Percentiles rank a stretch among this genome's conserved stretches.
Evolutionary conservation across 495 filamentous ascomycete species (phyloP).

Genomic region (Cryomyces antarcticus): DNA sequence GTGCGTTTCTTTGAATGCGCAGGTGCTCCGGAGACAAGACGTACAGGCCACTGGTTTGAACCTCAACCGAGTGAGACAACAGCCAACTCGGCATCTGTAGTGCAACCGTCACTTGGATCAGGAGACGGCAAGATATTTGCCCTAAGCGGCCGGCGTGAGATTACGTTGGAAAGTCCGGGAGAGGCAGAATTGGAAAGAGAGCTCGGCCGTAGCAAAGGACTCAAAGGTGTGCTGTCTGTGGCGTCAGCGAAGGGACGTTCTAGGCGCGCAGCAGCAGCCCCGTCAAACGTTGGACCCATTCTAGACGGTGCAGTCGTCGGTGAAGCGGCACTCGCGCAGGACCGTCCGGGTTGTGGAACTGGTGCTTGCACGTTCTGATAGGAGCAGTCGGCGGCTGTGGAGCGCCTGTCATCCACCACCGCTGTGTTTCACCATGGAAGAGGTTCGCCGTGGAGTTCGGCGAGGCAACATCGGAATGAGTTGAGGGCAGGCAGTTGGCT

Average conservation of each 20-base stretch:
- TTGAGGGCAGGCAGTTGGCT: too few species aligned
- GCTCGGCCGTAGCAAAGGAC: background rate
- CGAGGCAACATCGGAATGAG: too few species aligned
- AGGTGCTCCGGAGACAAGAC: background rate
- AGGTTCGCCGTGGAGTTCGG: too few species aligned
- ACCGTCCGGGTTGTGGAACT: too few species aligned
- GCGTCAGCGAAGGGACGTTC: background rate
- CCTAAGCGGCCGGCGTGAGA: slow-evolving; percentile 1
- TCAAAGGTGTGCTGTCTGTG: background rate
- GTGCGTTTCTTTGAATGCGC: background rate
- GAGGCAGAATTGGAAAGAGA: background rate
- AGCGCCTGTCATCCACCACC: too few species aligned
- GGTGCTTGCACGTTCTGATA: too few species aligned
- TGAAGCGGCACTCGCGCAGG: too few species aligned
- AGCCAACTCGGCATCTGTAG: background rate
- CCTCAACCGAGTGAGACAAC: background rate
- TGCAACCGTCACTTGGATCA: background rate
- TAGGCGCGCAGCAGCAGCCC: background rate
- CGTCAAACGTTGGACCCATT: background rate
- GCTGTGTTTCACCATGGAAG: too few species aligned
- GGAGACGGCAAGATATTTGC: background rate
- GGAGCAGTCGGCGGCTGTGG: too few species aligned
- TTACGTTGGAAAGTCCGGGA: background rate
- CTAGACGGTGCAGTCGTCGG: background rate
- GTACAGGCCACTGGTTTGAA: background rate